Percentiles rank a stretch among this genome's conserved stretches.
These are phyloP conservation scores for Phascolomyces articulosus DNA, from an alignment of 371 early-diverging fungal species.

Conservation along the genomic window DNA sequence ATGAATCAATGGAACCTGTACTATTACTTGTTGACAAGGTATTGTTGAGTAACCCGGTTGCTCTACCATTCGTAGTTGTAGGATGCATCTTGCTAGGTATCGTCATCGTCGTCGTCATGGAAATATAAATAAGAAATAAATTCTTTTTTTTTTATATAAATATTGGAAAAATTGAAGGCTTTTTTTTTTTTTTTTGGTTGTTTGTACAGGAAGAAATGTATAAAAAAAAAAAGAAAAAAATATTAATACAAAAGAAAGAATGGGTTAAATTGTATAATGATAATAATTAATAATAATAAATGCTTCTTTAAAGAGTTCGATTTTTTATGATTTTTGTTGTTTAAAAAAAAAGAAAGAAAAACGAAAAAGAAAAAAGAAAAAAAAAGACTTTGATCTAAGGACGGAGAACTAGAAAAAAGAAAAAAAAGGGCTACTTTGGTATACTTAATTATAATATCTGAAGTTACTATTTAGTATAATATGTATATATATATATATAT, in stretches of 20 bases:
- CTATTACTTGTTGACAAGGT: not conserved
- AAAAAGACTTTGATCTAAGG: not conserved
- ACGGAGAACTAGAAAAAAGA: not conserved
- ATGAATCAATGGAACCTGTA: not conserved
- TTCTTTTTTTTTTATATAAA: too few species aligned
- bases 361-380: not conserved
- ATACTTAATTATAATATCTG: not conserved
- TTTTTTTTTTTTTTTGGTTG: too few species aligned
- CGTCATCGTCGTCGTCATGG: not conserved
- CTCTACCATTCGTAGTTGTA: not conserved
- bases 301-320: too few species aligned
- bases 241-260: not conserved
- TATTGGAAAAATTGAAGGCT: too few species aligned
- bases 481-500: too few species aligned
- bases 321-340: too few species aligned
- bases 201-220: too few species aligned
- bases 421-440: not conserved
- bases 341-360: not conserved
- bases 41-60: not conserved
- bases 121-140: too few species aligned
- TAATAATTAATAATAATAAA: too few species aligned
- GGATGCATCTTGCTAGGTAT: not conserved
- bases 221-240: not conserved
- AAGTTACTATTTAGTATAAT: too few species aligned
- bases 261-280: too few species aligned